Evolutionary conservation across 2,329 filamentous ascomycete genomes (phyloP), one percentile per base, ranked within the genome.

Genomic region (Cladophialophora psammophila): DNA sequence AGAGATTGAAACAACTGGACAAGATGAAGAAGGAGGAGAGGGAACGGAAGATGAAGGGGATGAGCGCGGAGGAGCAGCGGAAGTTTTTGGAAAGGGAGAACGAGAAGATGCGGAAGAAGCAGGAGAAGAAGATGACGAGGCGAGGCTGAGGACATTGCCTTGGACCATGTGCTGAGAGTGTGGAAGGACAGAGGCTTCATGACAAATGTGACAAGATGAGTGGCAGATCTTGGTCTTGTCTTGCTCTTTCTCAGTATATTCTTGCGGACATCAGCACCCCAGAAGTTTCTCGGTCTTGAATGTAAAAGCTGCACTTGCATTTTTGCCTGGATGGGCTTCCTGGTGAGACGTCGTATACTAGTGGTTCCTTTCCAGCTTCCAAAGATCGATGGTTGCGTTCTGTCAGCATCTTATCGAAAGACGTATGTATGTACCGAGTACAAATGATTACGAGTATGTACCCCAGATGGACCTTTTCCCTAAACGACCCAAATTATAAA

Each of bases 11-110:
- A 75, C 68, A 79, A 72, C 72, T 80, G 68, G 76, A 88, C 84
- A 80, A 87, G 80, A 83, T 90, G 78, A 94, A 90, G 81, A 97
- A 97, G 83, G 88, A 91, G 75, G 96, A 98, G 86, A 88, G 94
- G 62, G 94, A 97, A 75, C 88, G 90, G 72, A 89, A 94, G 77
- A 85, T 95, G 71, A 91, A 89, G 75, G 85, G 68, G 12, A 85
- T 94, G 75, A 90, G 90, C 74, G 91, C 92, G 63, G 93, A 94
- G 79, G 90, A 91, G 68, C 92, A 94, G 84, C 91, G 92, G 84
- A 93, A 92, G 82, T 94, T 89, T 77, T 85, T 94, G 64, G 91
- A 94, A 73, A 91, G 88, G 80, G 91, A 94, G 84, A 87, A 85
- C 74, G 90, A 93, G 77, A 92, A 90, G 85, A 90, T 91, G 80